These are phyloP conservation scores for Cladosporium colombiae DNA, from an alignment of 2,329 filamentous ascomycete genomes.

Conservation along the genomic window DNA sequence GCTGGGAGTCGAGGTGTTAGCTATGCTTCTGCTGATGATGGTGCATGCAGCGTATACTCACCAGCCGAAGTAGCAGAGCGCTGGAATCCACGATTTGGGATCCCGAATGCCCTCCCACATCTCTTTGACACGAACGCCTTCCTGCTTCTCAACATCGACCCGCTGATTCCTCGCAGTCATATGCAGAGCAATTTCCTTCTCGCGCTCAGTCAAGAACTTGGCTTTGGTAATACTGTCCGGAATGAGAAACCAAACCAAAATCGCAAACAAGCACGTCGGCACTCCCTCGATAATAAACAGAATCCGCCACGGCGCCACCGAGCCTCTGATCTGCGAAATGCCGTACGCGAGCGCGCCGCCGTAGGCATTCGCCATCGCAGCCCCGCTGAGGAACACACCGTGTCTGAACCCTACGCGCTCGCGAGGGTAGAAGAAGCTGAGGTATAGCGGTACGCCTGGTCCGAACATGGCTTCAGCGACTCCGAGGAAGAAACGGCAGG, in stretches of 20 bases:
- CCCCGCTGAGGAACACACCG: slow-evolving; percentile 55
- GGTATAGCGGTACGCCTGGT: slow-evolving; percentile 60
- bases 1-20: slow-evolving; percentile 23
- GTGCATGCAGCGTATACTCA: background rate
- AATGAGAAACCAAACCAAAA: slow-evolving; percentile 56
- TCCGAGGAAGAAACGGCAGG: slow-evolving; percentile 52
- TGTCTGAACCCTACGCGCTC: slow-evolving; percentile 58
- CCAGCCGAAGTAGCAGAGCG: slow-evolving; percentile 59
- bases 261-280: slow-evolving; percentile 57
- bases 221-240: slow-evolving; percentile 55
- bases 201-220: slow-evolving; percentile 56
- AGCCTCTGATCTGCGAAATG: slow-evolving; percentile 61
- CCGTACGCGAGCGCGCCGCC: slow-evolving; percentile 67
- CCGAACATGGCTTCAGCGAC: slow-evolving; percentile 38
- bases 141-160: slow-evolving; percentile 39
- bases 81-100: slow-evolving; percentile 33
- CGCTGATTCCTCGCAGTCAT: slow-evolving; percentile 24
- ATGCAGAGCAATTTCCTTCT: slow-evolving; percentile 58
- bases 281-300: slow-evolving; percentile 65
- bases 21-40: background rate
- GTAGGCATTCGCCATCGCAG: slow-evolving; percentile 76
- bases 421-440: slow-evolving; percentile 64
- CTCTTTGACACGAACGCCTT: slow-evolving; percentile 49
- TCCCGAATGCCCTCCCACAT: slow-evolving; percentile 49
- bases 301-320: slow-evolving; percentile 63